Percentiles rank a stretch among this genome's conserved stretches.
Conservation (phyloP, 139 green algal species). For the Tetraselmis striata region DNA sequence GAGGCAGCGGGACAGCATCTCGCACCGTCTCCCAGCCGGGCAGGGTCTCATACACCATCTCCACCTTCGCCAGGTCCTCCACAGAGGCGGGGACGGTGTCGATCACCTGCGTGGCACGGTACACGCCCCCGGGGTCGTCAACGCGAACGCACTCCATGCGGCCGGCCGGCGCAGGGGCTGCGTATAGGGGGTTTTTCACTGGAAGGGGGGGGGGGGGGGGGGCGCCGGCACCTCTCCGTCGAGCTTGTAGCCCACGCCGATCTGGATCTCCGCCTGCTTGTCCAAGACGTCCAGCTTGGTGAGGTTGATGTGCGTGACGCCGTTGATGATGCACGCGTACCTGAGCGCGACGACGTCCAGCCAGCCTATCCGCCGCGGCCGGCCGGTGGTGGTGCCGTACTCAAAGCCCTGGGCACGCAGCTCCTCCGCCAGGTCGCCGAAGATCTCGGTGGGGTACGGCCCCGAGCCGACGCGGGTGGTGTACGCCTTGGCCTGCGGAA, state of each 20-base stretch:
- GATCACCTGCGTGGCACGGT: background rate
- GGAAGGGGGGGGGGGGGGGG: slow-evolving; percentile 66
- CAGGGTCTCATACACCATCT: slow-evolving; percentile 89
- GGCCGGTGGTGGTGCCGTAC: slow-evolving; percentile 97
- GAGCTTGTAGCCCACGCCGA: slow-evolving; percentile 46
- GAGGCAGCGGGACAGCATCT: too few relatives aligned
- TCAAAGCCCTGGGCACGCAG: slow-evolving; percentile 77
- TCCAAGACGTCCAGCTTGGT: slow-evolving; percentile 98
- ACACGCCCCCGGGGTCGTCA: background rate
- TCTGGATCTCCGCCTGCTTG: slow-evolving; percentile 79
- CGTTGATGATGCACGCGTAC: slow-evolving; percentile 90
- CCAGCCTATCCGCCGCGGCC: slow-evolving; percentile 92
- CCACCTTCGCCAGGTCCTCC: slow-evolving; percentile 21
- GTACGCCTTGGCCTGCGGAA: slow-evolving; percentile 91
- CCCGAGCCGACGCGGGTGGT: slow-evolving; percentile 93
- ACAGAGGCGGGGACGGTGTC: slow-evolving; percentile 27
- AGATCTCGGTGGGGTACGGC: slow-evolving; percentile 96
- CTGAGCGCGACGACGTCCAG: slow-evolving; percentile 92
- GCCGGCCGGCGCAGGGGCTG: too few relatives aligned
- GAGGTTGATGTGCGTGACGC: slow-evolving; percentile 94
- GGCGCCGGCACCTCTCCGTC: slow-evolving; percentile 35
- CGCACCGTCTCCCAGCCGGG: slow-evolving; percentile 75
- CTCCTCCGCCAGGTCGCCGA: slow-evolving; percentile 75
- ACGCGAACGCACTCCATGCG: too few relatives aligned
- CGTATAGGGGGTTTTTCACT: too few relatives aligned